Evolutionary conservation across 2,329 filamentous ascomycete genomes (phyloP).

Genomic region (Lizonia empirigonia): DNA sequence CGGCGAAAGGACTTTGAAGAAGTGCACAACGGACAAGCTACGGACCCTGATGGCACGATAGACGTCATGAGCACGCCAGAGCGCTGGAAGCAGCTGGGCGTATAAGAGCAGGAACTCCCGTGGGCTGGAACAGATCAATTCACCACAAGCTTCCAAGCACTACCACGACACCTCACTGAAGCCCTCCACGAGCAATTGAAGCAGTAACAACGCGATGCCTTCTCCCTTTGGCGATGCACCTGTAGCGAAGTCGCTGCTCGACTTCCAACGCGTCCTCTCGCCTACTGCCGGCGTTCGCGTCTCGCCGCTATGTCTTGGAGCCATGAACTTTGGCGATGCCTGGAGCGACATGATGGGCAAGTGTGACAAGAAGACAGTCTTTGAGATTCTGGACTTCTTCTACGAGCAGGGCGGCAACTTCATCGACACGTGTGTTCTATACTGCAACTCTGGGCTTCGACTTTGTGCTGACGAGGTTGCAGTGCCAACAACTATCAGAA

Average conservation of each 20-base stretch:
- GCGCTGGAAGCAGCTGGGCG: background rate
- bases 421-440: slow-evolving; percentile 53
- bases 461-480: slow-evolving; percentile 10
- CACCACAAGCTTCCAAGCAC: too few relatives aligned
- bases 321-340: slow-evolving; percentile 61
- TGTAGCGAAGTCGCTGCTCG: slow-evolving; percentile 50
- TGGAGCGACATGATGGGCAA: slow-evolving; percentile 53
- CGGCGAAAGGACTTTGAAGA: background rate
- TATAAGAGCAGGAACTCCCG: background rate
- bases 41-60: slow-evolving; percentile 3
- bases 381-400: slow-evolving; percentile 56
- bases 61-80: slow-evolving; percentile 6
- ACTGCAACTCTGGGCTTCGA: background rate
- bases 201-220: slow-evolving; percentile 19
- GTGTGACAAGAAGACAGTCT: slow-evolving; percentile 53
- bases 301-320: slow-evolving; percentile 59
- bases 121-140: too few relatives aligned
- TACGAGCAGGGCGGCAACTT: slow-evolving; percentile 58
- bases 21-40: background rate
- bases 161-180: background rate
- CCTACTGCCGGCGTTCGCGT: slow-evolving; percentile 59
- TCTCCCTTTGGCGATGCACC: slow-evolving; percentile 35
- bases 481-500: slow-evolving; percentile 56
- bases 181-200: background rate
- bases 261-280: slow-evolving; percentile 59